Evolutionary conservation across 257 asterid species (phyloP).

Genomic region (Schizonepeta tenuifolia): DNA sequence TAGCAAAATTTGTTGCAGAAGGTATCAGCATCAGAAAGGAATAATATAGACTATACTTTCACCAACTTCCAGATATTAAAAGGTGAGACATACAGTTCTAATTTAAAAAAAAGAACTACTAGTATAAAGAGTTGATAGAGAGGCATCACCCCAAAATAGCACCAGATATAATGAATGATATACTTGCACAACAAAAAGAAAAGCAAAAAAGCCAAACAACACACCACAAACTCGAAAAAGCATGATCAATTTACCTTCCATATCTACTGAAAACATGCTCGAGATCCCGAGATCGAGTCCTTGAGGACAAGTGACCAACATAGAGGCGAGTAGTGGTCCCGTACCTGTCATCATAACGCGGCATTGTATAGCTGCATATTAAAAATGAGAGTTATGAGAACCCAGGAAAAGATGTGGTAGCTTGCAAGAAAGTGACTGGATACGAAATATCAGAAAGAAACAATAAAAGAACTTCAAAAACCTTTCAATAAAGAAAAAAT

Average conservation of each 20-base stretch:
- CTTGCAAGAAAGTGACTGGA: background rate
- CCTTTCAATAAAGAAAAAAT: background rate
- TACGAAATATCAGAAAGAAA: background rate
- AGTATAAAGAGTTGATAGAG: background rate
- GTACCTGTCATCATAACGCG: constrained; percentile 85
- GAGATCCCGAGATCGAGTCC: constrained; percentile 92
- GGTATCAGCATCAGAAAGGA: too few relatives aligned
- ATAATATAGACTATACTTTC: too few relatives aligned
- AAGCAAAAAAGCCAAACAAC: background rate
- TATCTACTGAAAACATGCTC: constrained; percentile 85
- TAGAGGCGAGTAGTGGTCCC: constrained; percentile 85
- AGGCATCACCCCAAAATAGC: background rate
- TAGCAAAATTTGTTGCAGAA: background rate
- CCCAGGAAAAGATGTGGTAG: background rate
- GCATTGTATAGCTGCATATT: constrained; percentile 62
- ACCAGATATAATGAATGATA: background rate
- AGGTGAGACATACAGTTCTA: background rate
- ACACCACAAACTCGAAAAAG: background rate
- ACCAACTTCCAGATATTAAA: too few relatives aligned
- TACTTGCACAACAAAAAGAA: background rate
- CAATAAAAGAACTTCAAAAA: background rate
- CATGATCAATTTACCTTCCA: constrained; percentile 66
- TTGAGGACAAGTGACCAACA: constrained; percentile 94
- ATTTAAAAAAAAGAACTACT: background rate
- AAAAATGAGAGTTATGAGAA: constrained; percentile 1